These are phyloP conservation scores for Dendrobium chrysotoxum DNA, from an alignment of 106 monocot species.

Conservation along the genomic window DNA sequence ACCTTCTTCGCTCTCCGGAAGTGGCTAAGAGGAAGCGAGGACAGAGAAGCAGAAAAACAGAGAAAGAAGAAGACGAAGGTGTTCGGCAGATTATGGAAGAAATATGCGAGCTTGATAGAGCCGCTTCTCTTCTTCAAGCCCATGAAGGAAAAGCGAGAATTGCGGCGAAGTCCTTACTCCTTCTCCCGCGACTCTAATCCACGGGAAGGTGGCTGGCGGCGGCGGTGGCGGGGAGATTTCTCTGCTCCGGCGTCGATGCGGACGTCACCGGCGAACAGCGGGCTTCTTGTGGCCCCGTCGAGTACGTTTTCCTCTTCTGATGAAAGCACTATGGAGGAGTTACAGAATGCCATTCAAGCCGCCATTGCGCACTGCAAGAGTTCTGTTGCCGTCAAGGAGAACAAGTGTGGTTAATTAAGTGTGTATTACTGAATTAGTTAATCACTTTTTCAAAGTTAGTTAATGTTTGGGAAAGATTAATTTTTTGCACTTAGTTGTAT, in stretches of 20 bases:
- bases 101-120: constrained; percentile 24
- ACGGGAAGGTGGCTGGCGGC: constrained; percentile 5
- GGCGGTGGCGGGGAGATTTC: constrained; percentile 34
- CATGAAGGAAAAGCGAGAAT: constrained; percentile 21
- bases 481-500: background rate
- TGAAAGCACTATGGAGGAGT: constrained; percentile 55
- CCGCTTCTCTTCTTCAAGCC: constrained; percentile 7
- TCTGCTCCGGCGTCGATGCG: constrained; percentile 73
- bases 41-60: background rate
- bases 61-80: constrained; percentile 34
- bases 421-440: background rate
- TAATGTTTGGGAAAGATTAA: background rate
- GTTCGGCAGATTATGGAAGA: constrained; percentile 31
- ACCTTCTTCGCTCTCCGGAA: constrained; percentile 22
- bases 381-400: constrained; percentile 35
- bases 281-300: constrained; percentile 35
- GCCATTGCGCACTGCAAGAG: constrained; percentile 93
- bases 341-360: constrained; percentile 80
- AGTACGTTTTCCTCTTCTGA: constrained; percentile 18
- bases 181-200: constrained; percentile 38
- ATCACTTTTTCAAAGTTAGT: background rate
- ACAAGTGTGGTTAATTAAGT: background rate
- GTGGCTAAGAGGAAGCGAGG: constrained; percentile 12
- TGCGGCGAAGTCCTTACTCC: constrained; percentile 43
- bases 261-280: constrained; percentile 76